Evolutionary conservation across 2,329 filamentous ascomycete genomes (phyloP), one percentile per base, ranked within the genome.

Genomic region (Clarireedia sp.): DNA sequence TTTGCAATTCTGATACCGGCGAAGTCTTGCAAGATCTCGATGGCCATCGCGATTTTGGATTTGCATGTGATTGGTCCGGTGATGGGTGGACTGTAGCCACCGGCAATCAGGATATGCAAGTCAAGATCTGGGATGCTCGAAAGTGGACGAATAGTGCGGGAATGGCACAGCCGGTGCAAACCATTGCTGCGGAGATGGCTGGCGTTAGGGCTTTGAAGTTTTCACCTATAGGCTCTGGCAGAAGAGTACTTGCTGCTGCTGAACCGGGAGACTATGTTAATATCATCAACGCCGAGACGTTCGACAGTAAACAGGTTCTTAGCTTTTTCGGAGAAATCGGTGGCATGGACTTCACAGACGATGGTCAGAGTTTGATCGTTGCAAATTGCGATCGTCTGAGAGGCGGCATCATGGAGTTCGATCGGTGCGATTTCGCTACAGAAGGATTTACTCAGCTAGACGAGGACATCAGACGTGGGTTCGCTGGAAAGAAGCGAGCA

Each of bases 41-140:
- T 3, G 83, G 85, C 2, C 86, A 90, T 65, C 75, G 74, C 14
- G 87, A 90, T 65, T 87, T 78, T 62, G 86, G 83, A 2, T 92
- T 91, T 64, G 82, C 87, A 1, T 90, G 86, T 64, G 87, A 86
- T 61, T 92, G 88, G 88, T 85, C 87, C 17, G 82, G 86, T 52
- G 85, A 91, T 66, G 87, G 87, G 33, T 83, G 83, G 72, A 85
- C 83, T 12, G 78, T 91, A 19, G 88, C 88, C 12, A 91, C 88
- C 0, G 87, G 84, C 21, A 86, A 85, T 59, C 87, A 92, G 69
- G 88, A 92, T 68, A 85, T 79, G 67, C 78, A 77, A 26, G 77
- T 91, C 61, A 82, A 83, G 60, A 81, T 92, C 48, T 91, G 86
- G 83, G 88, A 92, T 67, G 85, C 87, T 7, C 79, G 88, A 8